These are phyloP conservation scores for Prunus persica DNA, from an alignment of 306 rosid genomes.

Conservation along the genomic window Prunus_persica_NCBIv2 NC_034009.1:31305001-31305500, in stretches of 20 bases:
- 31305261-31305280: constrained; percentile 54
- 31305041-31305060: background rate
- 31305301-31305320: constrained; percentile 54
- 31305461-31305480: constrained; percentile 11
- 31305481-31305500: constrained; percentile 24
- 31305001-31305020: background rate
- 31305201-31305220: constrained; percentile 27
- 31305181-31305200: constrained; percentile 18
- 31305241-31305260: constrained; percentile 40
- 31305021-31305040: background rate
- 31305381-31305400: constrained; percentile 48
- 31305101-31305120: background rate
- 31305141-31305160: background rate
- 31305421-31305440: constrained; percentile 51
- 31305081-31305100: background rate
- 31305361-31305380: constrained; percentile 66
- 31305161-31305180: constrained; percentile 12
- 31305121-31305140: background rate
- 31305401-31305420: constrained; percentile 47
- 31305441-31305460: constrained; percentile 41
- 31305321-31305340: constrained; percentile 53
- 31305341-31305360: constrained; percentile 48
- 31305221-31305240: constrained; percentile 74
- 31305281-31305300: constrained; percentile 73
- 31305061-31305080: background rate